Conservation (phyloP, 441 rosid genomes). For the Corymbia citriodora region DNA sequence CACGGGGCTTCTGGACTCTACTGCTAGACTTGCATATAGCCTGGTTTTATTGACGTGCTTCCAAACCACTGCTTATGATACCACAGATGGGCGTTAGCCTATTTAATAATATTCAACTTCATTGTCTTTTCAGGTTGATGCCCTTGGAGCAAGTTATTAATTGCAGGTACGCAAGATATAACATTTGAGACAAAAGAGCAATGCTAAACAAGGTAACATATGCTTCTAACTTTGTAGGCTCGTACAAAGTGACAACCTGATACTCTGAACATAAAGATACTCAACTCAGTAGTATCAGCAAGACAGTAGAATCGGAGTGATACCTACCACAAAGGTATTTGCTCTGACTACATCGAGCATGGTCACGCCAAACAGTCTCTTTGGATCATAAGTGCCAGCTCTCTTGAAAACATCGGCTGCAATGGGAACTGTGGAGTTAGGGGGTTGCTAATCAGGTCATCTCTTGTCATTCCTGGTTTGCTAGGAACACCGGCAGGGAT, state of each 20-base stretch:
- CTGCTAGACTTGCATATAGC: not conserved
- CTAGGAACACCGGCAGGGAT: no score
- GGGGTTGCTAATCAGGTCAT: no score
- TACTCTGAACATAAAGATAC: not conserved
- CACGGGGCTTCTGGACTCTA: not conserved
- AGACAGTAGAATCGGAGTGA: not conserved
- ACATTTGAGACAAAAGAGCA: not conserved
- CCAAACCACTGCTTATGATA: no score
- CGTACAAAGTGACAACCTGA: not conserved
- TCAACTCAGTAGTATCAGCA: not conserved
- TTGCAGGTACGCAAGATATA: not conserved
- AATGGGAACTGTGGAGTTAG: no score
- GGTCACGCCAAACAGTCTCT: conserved; percentile 76
- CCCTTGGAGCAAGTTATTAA: not conserved
- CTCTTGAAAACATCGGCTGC: conserved; percentile 49
- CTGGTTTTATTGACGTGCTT: not conserved
- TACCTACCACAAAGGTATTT: conserved; percentile 70
- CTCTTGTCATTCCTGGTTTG: no score
- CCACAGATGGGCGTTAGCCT: not conserved
- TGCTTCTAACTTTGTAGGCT: not conserved
- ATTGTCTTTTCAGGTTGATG: no score
- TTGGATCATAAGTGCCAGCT: conserved; percentile 86
- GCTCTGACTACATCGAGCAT: conserved; percentile 82
- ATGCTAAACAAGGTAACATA: not conserved
- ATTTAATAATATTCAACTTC: not conserved